Evolutionary conservation across 345 rosid species (phyloP).

Genomic region (Lenwebbia sp.): DNA sequence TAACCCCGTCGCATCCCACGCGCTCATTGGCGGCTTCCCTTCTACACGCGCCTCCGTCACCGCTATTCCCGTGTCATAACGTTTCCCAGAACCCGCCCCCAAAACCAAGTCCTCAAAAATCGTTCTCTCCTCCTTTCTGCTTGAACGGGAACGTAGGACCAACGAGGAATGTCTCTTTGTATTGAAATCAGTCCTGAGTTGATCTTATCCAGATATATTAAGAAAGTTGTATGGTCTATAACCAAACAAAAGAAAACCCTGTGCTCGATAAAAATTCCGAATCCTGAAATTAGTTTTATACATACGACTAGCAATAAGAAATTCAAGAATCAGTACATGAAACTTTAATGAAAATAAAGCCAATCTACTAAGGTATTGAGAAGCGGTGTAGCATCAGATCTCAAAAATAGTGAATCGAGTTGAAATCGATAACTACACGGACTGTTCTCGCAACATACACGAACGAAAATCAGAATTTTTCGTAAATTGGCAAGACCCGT

Average conservation of each 20-base stretch:
- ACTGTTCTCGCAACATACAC: rapidly evolving
- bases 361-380: too few relatives aligned
- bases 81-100: not conserved
- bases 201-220: too few relatives aligned
- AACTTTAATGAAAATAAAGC: too few relatives aligned
- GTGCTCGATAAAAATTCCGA: too few relatives aligned
- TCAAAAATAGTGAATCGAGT: too few relatives aligned
- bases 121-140: not conserved
- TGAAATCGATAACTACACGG: not conserved
- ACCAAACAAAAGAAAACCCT: too few relatives aligned
- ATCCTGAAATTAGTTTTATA: too few relatives aligned
- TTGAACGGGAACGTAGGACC: not conserved
- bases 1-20: not conserved
- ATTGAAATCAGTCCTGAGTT: not conserved
- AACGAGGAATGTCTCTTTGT: rapidly evolving
- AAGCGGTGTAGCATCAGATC: too few relatives aligned
- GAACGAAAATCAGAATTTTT: not conserved
- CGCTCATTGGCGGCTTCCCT: not conserved
- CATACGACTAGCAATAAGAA: too few relatives aligned
- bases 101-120: not conserved
- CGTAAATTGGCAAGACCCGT: not conserved
- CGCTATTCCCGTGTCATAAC: not conserved
- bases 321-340: too few relatives aligned
- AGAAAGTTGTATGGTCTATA: too few relatives aligned
- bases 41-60: not conserved